Evolutionary conservation across 305 asterid species (phyloP).

Genomic region (Solanum hybrid): DNA sequence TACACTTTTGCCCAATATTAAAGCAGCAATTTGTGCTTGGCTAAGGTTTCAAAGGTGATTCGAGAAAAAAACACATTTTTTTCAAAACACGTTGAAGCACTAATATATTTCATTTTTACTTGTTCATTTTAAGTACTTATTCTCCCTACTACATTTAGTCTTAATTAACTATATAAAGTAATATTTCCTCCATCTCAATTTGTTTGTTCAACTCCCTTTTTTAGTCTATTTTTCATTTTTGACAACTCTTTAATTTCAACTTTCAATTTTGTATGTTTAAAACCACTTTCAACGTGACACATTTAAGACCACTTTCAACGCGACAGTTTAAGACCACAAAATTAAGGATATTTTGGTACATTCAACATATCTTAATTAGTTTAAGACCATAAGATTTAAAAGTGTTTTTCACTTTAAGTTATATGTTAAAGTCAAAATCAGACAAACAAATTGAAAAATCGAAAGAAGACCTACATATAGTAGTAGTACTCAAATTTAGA

Average conservation of each 20-base stretch:
- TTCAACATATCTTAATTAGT: background rate
- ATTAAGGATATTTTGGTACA: background rate
- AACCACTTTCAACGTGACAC: too few relatives aligned
- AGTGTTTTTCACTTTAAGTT: too few relatives aligned
- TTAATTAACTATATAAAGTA: background rate
- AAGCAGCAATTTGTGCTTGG: background rate
- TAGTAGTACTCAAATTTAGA: background rate
- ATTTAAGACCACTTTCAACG: background rate
- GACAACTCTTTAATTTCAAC: background rate
- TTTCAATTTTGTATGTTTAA: background rate
- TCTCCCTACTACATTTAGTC: background rate
- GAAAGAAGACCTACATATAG: too few relatives aligned
- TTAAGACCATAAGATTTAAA: background rate
- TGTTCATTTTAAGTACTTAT: background rate
- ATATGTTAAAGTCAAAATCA: too few relatives aligned
- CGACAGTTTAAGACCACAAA: background rate
- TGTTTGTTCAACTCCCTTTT: accelerated
- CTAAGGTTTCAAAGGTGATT: background rate
- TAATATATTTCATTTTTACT: background rate
- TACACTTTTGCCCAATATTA: background rate
- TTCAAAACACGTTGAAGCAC: background rate
- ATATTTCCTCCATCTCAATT: background rate
- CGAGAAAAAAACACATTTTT: background rate
- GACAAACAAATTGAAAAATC: too few relatives aligned
- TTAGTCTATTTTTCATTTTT: background rate